These are phyloP conservation scores for Talaromyces sp. DNA, from an alignment of 2,329 filamentous ascomycete genomes.

Conservation along the genomic window DNA sequence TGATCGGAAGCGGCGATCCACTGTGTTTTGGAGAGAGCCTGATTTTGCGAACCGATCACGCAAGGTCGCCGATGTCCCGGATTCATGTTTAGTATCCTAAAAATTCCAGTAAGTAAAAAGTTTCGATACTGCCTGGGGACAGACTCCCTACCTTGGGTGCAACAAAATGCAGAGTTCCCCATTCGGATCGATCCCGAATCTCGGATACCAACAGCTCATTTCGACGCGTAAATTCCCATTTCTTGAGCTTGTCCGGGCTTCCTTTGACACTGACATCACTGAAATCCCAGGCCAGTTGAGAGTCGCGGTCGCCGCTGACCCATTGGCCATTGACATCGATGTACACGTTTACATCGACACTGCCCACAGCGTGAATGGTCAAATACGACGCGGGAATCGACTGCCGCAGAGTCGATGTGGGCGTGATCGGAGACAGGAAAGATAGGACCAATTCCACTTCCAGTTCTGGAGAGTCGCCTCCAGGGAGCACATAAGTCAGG, in stretches of 20 bases:
- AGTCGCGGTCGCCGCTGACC: conserved; percentile 71
- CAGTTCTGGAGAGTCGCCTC: conserved; percentile 27
- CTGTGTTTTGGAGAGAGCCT: conserved; percentile 60
- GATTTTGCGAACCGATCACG: conserved; percentile 65
- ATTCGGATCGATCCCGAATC: conserved; percentile 69
- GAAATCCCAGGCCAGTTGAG: conserved; percentile 65
- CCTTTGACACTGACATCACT: conserved; percentile 38
- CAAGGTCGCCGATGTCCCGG: conserved; percentile 61
- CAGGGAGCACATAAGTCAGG: conserved; percentile 58
- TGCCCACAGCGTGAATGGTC: conserved; percentile 63
- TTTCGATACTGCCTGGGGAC: background rate
- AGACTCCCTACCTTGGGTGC: conserved; percentile 51
- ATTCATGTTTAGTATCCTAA: conserved; percentile 61
- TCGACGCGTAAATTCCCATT: conserved; percentile 39
- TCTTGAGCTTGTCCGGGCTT: conserved; percentile 35
- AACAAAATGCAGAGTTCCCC: conserved; percentile 75
- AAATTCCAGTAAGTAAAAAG: background rate
- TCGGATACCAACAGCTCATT: conserved; percentile 69
- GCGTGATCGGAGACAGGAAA: conserved; percentile 72
- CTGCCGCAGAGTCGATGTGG: conserved; percentile 73
- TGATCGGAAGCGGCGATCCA: conserved; percentile 61
- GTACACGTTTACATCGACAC: conserved; percentile 58
- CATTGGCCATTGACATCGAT: conserved; percentile 70
- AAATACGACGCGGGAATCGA: conserved; percentile 78
- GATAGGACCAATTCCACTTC: conserved; percentile 59